Evolutionary conservation across 306 rosid species (phyloP).

Genomic region (Medicago lupulina): DNA sequence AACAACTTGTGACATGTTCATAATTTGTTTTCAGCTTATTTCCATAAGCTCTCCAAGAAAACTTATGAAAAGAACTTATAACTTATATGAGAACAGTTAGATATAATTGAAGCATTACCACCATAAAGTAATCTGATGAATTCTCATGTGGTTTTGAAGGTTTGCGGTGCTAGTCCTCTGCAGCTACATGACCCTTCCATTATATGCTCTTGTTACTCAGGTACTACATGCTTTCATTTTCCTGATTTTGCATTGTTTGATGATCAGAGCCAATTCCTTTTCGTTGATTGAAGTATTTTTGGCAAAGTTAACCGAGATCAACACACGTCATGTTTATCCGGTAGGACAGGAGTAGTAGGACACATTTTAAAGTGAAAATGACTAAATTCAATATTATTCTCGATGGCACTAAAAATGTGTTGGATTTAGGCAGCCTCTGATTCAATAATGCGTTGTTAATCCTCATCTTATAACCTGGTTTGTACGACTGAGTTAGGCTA

Average conservation of each 20-base stretch:
- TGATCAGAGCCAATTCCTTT: background rate
- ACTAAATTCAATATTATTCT: background rate
- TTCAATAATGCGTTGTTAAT: background rate
- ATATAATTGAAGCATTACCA: background rate
- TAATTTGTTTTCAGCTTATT: too few relatives aligned
- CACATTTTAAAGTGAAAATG: too few relatives aligned
- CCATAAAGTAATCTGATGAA: conserved; percentile 27
- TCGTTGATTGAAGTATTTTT: background rate
- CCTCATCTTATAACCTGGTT: background rate
- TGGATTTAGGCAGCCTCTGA: background rate
- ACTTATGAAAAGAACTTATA: too few relatives aligned
- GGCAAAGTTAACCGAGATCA: background rate
- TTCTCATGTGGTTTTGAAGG: conserved; percentile 53
- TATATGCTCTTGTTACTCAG: conserved; percentile 96
- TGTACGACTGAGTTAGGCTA: background rate
- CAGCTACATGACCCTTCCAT: conserved; percentile 94
- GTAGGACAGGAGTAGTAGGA: background rate
- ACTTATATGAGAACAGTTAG: too few relatives aligned
- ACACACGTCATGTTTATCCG: background rate
- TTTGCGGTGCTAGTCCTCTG: conserved; percentile 65
- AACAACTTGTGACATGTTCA: too few relatives aligned
- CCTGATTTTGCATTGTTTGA: background rate
- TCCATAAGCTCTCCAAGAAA: too few relatives aligned
- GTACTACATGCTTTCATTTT: conserved; percentile 47
- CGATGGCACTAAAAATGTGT: conserved; percentile 1